Percentiles rank a stretch among this genome's conserved stretches.
Conservation (phyloP, 352 stramenopile genomes). For the Pythium grandisporangium region DNA sequence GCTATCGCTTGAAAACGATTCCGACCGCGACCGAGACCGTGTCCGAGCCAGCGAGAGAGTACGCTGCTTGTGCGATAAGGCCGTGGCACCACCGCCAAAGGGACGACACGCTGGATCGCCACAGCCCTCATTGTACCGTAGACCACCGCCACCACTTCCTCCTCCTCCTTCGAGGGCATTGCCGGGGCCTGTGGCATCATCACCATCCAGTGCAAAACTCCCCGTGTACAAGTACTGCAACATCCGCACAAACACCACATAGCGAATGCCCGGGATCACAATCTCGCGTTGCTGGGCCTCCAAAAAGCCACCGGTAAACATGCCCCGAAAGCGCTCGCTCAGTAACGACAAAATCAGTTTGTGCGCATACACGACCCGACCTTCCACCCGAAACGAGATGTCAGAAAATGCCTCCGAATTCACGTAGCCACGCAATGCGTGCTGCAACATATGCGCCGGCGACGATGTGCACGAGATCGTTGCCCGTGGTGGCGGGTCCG, state of each 20-base stretch:
- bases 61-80: too few species aligned
- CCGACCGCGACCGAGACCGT: too few species aligned
- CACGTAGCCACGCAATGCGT: conserved; percentile 83
- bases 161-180: too few species aligned
- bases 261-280: conserved; percentile 84
- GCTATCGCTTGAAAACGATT: too few species aligned
- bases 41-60: too few species aligned
- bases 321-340: conserved; percentile 91
- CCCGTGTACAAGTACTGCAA: conserved; percentile 95
- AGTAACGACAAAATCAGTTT: conserved; percentile 91
- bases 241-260: conserved; percentile 87
- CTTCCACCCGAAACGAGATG: conserved; percentile 94
- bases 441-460: conserved; percentile 50
- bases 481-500: conserved; percentile 83
- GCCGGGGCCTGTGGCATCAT: too few species aligned
- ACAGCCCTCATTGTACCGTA: too few species aligned
- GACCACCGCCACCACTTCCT: neutral
- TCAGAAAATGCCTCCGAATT: conserved; percentile 93
- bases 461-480: conserved; percentile 66
- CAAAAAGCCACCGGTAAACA: conserved; percentile 92
- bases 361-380: conserved; percentile 87
- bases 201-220: neutral
- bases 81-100: too few species aligned
- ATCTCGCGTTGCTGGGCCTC: conserved; percentile 82
- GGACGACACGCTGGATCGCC: too few species aligned